These are phyloP conservation scores for Botryotinia globosa DNA, from an alignment of 2,329 filamentous ascomycete genomes.

Conservation along the genomic window DNA sequence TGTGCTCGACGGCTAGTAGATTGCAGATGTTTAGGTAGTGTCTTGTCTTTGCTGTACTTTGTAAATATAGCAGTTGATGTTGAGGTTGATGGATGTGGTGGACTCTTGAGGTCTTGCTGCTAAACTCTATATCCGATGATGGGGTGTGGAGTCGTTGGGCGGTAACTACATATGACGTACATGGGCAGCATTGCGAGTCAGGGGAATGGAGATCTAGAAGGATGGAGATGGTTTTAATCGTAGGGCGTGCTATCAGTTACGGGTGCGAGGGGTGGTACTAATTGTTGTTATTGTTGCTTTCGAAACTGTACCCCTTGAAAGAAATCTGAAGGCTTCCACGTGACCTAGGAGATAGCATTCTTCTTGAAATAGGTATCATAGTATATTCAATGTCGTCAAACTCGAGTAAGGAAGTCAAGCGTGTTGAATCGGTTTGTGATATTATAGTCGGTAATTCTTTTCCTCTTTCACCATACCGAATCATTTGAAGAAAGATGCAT, in stretches of 20 bases:
- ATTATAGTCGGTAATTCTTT: background rate
- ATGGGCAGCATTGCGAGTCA: background rate
- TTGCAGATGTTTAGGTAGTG: background rate
- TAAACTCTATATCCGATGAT: background rate
- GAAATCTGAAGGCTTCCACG: background rate
- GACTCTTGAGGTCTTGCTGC: background rate
- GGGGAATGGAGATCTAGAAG: background rate
- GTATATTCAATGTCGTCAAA: accelerated
- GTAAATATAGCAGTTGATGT: background rate
- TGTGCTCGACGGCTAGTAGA: background rate
- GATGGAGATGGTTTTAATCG: background rate
- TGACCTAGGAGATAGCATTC: background rate
- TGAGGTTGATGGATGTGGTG: background rate
- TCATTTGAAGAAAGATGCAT: background rate
- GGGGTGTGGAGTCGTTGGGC: background rate
- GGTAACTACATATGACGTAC: background rate
- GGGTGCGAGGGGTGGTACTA: background rate
- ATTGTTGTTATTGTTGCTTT: background rate
- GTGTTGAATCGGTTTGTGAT: accelerated
- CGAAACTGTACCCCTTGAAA: too few species aligned
- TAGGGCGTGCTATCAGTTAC: background rate
- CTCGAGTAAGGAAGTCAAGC: accelerated
- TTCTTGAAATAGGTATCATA: background rate
- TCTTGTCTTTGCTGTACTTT: too few species aligned
- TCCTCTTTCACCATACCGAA: background rate